A percentile compares a stretch with the other conserved stretches of the same genome.
Evolutionary conservation across 257 asterid species (phyloP).

Genomic region (Prunella vulgaris): DNA sequence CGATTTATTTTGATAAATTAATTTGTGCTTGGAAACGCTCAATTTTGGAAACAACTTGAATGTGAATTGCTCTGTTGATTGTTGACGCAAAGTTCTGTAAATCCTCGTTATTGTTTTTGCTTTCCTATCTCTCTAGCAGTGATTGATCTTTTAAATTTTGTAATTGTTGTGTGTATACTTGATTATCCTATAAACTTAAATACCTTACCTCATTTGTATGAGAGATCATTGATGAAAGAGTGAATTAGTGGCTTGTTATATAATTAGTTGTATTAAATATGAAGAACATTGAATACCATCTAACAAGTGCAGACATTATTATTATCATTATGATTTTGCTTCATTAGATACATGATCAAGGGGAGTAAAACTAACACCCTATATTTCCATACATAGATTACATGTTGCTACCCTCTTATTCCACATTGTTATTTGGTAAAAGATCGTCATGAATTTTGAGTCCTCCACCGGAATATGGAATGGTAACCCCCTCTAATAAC

Average conservation of each 20-base stretch:
- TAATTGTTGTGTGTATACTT: not conserved
- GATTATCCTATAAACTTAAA: too few relatives aligned
- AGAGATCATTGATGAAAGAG: not conserved
- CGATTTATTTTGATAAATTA: too few relatives aligned
- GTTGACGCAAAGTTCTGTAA: too few relatives aligned
- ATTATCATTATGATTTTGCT: not conserved
- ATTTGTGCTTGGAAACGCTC: too few relatives aligned
- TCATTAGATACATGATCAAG: not conserved
- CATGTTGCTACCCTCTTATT: not conserved
- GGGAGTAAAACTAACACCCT: not conserved
- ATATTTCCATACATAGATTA: slow-evolving; percentile 26
- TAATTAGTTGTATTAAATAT: too few relatives aligned
- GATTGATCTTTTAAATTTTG: too few relatives aligned
- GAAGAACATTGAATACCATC: not conserved
- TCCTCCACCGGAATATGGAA: slow-evolving; percentile 30
- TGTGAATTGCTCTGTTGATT: too few relatives aligned
- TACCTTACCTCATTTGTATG: not conserved
- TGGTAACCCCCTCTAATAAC: slow-evolving; percentile 27
- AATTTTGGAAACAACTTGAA: too few relatives aligned
- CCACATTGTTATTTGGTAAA: slow-evolving; percentile 10
- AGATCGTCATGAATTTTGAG: slow-evolving; percentile 30
- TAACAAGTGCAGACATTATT: not conserved
- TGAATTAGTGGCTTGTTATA: not conserved
- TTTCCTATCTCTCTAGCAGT: too few relatives aligned
- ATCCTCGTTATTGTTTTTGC: not conserved